These are phyloP conservation scores for Plasmodium chabaudi DNA, from an alignment of 169 alveolate genomes.

Conservation along the genomic window DNA sequence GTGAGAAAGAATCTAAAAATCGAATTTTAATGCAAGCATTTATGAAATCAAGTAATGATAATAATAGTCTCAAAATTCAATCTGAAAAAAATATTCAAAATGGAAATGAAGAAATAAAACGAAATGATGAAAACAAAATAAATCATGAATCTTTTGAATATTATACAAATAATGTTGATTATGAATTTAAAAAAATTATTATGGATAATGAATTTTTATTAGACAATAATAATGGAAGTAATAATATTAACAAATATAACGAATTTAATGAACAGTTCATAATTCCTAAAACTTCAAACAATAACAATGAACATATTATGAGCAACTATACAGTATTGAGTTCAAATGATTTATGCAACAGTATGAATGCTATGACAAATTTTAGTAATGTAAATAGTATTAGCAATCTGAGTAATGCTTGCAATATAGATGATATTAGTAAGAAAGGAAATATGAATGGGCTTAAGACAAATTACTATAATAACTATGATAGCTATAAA, in stretches of 20 bases:
- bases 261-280: constrained; percentile 5
- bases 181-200: neutral
- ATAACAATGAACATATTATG: neutral
- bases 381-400: neutral
- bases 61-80: neutral
- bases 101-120: constrained; percentile 4
- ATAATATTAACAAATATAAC: neutral
- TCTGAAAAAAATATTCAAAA: neutral
- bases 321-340: neutral
- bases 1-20: neutral
- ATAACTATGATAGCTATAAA: too few relatives aligned
- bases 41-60: neutral
- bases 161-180: neutral
- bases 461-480: too few relatives aligned
- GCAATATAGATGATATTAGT: neutral
- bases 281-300: neutral
- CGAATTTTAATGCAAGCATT: constrained; percentile 1
- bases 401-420: neutral
- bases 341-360: neutral
- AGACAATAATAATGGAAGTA: neutral
- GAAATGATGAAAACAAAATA: constrained; percentile 7
- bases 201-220: neutral
- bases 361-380: neutral
- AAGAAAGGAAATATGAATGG: neutral
- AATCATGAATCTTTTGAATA: neutral